Conservation (phyloP, 345 rosid genomes). For the Sapria himalayana region DNA sequence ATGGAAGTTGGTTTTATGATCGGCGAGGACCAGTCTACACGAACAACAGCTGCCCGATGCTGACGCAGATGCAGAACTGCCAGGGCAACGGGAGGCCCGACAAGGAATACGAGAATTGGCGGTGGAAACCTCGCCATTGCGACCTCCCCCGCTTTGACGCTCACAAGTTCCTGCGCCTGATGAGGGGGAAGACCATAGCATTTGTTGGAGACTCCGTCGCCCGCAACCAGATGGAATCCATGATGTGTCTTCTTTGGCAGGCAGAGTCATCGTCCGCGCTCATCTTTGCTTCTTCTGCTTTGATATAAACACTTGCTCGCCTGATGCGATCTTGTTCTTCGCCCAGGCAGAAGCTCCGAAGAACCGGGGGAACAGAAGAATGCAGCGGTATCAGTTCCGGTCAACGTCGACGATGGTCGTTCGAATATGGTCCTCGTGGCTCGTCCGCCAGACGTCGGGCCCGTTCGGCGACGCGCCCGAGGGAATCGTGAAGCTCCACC, state of each 20-base stretch:
- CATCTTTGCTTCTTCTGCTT: constrained; percentile 1
- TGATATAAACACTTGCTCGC: background rate
- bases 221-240: constrained; percentile 95
- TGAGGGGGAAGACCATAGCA: constrained; percentile 86
- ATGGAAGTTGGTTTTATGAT: constrained; percentile 83
- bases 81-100: constrained; percentile 98
- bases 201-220: constrained; percentile 93
- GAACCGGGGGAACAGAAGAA: constrained; percentile 67
- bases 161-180: constrained; percentile 67
- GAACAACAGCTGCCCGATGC: constrained; percentile 76
- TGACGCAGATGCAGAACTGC: constrained; percentile 98
- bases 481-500: constrained; percentile 64
- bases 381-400: constrained; percentile 71
- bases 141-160: constrained; percentile 83
- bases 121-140: constrained; percentile 81
- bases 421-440: constrained; percentile 97
- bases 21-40: constrained; percentile 55
- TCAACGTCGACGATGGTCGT: constrained; percentile 52
- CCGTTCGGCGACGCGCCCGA: constrained; percentile 46
- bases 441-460: constrained; percentile 47
- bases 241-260: constrained; percentile 99
- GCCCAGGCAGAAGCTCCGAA: constrained; percentile 84
- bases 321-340: too few species aligned
- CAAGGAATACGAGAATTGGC: constrained; percentile 78
- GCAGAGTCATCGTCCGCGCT: constrained; percentile 26